Evolutionary conservation across 805 yeast species (phyloP).

Genomic region (Pichia manshurica): DNA sequence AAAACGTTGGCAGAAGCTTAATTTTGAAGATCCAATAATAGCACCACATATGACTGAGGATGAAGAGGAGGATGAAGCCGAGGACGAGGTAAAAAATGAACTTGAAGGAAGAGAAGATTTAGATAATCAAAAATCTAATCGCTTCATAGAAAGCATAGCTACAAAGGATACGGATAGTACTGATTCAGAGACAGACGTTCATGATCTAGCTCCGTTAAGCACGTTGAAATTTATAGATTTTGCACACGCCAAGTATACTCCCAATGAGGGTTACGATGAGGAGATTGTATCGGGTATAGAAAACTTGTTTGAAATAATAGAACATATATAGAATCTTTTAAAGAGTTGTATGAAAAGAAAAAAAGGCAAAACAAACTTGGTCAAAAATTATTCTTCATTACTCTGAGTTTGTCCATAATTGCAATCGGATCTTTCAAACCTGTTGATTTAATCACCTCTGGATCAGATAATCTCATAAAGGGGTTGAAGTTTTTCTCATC

Average conservation of each 20-base stretch:
- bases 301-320: conserved; percentile 45
- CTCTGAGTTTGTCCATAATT: conserved; percentile 70
- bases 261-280: conserved; percentile 65
- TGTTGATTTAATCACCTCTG: conserved; percentile 52
- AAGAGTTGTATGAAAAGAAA: not conserved
- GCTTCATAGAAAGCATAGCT: no score
- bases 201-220: conserved; percentile 41
- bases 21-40: conserved; percentile 36
- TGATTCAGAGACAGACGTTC: conserved; percentile 16
- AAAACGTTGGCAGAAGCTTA: conserved; percentile 42
- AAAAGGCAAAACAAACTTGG: not conserved
- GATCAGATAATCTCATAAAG: conserved; percentile 74
- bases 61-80: conserved; percentile 30
- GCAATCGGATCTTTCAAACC: conserved; percentile 45
- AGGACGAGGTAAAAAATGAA: conserved; percentile 22
- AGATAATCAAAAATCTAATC: no score
- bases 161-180: conserved; percentile 17
- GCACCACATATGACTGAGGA: conserved; percentile 27
- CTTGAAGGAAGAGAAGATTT: conserved; percentile 24
- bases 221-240: conserved; percentile 74
- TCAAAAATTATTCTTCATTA: conserved; percentile 61
- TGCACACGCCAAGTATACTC: conserved; percentile 71
- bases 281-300: conserved; percentile 67
- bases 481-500: conserved; percentile 86
- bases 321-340: conserved; percentile 17